A percentile compares a stretch with the other conserved stretches of the same genome.
phyloP scores from a whole-genome alignment of 169 alveolate genomes.

The Cryptosporidium parvum region DNA sequence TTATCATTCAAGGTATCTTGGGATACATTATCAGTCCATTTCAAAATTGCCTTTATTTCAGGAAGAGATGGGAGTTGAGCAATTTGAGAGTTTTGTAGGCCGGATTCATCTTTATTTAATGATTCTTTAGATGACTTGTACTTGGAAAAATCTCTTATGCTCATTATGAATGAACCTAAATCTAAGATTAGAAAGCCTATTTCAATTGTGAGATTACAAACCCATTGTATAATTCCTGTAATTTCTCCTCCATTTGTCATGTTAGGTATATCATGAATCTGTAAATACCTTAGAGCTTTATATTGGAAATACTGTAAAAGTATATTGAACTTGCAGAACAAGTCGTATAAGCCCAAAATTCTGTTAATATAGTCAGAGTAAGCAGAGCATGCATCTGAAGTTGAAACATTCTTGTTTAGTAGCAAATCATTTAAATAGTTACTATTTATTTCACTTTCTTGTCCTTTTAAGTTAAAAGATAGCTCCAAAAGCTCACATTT shows the following conservation, averaged over 20 bases:
- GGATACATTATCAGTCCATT: conserved; percentile 37
- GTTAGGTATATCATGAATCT: not conserved
- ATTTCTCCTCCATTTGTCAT: conserved; percentile 9
- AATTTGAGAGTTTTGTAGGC: not conserved
- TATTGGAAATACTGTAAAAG: conserved; percentile 55
- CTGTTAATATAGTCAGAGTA: conserved; percentile 29
- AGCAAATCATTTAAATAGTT: conserved; percentile 6
- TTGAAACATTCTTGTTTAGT: not conserved
- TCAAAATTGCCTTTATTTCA: not conserved
- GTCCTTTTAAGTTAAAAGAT: not conserved
- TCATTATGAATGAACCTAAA: conserved; percentile 18
- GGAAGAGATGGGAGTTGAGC: conserved; percentile 1
- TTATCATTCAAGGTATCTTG: conserved; percentile 27
- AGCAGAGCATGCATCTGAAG: not conserved
- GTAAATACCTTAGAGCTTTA: conserved; percentile 45
- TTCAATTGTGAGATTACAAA: conserved; percentile 30
- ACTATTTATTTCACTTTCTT: not conserved
- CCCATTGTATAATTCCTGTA: conserved; percentile 62
- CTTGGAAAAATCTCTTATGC: not conserved
- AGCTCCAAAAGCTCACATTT: conserved; percentile 34
- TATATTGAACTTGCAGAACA: conserved; percentile 46
- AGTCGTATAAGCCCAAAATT: conserved; percentile 23
- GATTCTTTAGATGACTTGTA: not conserved
- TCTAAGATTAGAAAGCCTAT: conserved; percentile 5
- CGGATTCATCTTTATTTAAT: not conserved